A percentile compares a stretch with the other conserved stretches of the same genome.
These are phyloP conservation scores for Millerozyma miso DNA, from an alignment of 805 yeast genomes.

Conservation along the genomic window DNA sequence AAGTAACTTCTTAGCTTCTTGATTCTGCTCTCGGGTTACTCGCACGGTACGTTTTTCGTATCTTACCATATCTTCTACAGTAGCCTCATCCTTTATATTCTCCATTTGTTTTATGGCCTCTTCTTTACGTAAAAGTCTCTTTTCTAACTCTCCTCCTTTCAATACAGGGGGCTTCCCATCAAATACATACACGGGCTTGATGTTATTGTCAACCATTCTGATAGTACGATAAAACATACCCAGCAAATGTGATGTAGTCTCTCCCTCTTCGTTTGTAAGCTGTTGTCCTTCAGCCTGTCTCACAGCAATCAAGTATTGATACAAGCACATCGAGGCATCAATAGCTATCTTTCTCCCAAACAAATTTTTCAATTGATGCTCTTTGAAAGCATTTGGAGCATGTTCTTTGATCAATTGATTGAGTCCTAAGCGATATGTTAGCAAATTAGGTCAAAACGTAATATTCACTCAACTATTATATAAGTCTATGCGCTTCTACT, in stretches of 20 bases:
- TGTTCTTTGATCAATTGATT: conserved; percentile 84
- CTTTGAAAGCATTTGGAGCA: conserved; percentile 77
- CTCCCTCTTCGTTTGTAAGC: conserved; percentile 82
- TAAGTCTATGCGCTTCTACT: no score
- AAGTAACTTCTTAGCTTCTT: conserved; percentile 80
- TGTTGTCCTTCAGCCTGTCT: conserved; percentile 97
- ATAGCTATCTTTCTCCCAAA: conserved; percentile 97
- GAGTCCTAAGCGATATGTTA: conserved; percentile 52
- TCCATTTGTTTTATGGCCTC: conserved; percentile 76
- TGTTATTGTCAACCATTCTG: conserved; percentile 84
- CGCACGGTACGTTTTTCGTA: conserved; percentile 84
- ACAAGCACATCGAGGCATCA: conserved; percentile 93
- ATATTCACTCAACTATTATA: neutral
- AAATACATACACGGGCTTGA: conserved; percentile 94
- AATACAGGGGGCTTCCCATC: conserved; percentile 97
- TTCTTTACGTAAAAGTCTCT: conserved; percentile 74
- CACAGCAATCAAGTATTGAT: conserved; percentile 93
- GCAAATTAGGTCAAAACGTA: no score
- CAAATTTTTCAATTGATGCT: conserved; percentile 76
- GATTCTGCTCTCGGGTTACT: conserved; percentile 88
- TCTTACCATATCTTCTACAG: conserved; percentile 68
- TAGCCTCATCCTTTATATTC: conserved; percentile 74
- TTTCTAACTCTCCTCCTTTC: conserved; percentile 89
- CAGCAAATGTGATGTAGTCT: conserved; percentile 87
- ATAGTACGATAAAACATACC: conserved; percentile 95